Base-by-base conservation (phyloP, 2,329 filamentous ascomycete species). In the Microsporum ferrugineum region DNA sequence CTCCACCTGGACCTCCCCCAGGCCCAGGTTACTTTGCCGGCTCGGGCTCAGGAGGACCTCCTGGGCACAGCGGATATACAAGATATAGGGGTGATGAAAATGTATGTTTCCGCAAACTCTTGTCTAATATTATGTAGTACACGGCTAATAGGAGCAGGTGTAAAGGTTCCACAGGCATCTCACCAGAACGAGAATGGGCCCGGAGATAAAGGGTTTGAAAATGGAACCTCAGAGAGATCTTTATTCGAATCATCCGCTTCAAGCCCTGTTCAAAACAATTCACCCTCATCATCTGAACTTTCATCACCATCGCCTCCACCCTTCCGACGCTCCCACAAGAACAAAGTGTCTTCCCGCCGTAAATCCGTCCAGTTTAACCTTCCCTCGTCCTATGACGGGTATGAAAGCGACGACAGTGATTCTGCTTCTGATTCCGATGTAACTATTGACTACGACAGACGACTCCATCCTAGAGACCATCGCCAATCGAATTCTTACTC, bases 61-160 rank as follows among this genome's bases (percentile, higher is more conserved):
- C 70, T 36, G 72, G 76, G 61, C 69, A 71, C n/a, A 77, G 77
- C 63, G 71, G 71, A 29, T 66, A 72, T 33, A 67, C 69, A 66
- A 69, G 72, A 57, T 69, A 72, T 64, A 71, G 75, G 65, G 73
- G 71, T 62, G 76, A 78, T 70, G 77, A 79, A 69, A 79, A 79
- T 77, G 78, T 80, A 76, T 79, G 77, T 78, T 71, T 53, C 49
- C 29, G 27, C 27, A 53, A 31, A 34, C 12, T n/a, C 12, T 71
- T 71, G 69, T 68, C 66, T 65, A 65, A 65, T 8, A 57, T 10
- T 12, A 38, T 43, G 34, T 39, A 31, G 55, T 29, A 57, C 31
- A 59, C 29, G 8, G 27, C 36, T 43, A 59, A 43, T 29, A 23
- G 34, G 38, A 59, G 38, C 31, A 59, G 57, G 38, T 59, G 31